These are phyloP conservation scores for Carallia brachiata DNA, from an alignment of 345 rosid species.

Conservation along the genomic window DNA sequence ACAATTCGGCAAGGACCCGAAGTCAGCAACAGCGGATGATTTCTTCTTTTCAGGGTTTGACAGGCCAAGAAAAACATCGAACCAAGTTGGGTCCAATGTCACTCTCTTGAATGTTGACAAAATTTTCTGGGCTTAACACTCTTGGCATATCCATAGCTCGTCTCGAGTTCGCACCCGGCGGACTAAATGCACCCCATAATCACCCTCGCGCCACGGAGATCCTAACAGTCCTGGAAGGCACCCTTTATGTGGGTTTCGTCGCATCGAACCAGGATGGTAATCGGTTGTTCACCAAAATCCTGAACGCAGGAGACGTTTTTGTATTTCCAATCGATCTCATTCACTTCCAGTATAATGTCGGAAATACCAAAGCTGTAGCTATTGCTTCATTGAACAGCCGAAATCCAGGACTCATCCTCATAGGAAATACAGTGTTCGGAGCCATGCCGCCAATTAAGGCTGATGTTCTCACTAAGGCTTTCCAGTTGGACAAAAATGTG, in stretches of 20 bases:
- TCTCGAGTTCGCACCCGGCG: background rate
- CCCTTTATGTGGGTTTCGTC: constrained; percentile 9
- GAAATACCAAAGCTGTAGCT: constrained; percentile 1
- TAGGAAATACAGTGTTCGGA: constrained; percentile 7
- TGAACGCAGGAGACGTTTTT: constrained; percentile 14
- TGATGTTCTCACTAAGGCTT: constrained; percentile 12
- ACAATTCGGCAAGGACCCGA: constrained; percentile 1
- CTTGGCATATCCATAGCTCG: constrained; percentile 9
- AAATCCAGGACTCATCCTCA: constrained; percentile 11
- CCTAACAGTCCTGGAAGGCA: background rate
- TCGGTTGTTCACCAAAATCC: constrained; percentile 1
- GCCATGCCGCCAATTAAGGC: constrained; percentile 3
- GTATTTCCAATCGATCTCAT: constrained; percentile 18
- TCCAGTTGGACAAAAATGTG: constrained; percentile 4
- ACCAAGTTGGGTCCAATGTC: background rate
- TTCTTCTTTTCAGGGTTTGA: constrained; percentile 14
- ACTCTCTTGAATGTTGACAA: background rate
- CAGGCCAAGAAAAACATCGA: constrained; percentile 1
- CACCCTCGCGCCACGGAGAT: constrained; percentile 11
- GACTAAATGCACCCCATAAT: constrained; percentile 10
- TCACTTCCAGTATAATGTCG: constrained; percentile 15
- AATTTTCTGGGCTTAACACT: constrained; percentile 13
- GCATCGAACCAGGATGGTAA: background rate
- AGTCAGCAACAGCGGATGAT: background rate
- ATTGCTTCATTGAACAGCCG: constrained; percentile 16